Base-by-base conservation (phyloP, 768 basidiomycete genomes). In the Guyanaporus albipodus region DNA sequence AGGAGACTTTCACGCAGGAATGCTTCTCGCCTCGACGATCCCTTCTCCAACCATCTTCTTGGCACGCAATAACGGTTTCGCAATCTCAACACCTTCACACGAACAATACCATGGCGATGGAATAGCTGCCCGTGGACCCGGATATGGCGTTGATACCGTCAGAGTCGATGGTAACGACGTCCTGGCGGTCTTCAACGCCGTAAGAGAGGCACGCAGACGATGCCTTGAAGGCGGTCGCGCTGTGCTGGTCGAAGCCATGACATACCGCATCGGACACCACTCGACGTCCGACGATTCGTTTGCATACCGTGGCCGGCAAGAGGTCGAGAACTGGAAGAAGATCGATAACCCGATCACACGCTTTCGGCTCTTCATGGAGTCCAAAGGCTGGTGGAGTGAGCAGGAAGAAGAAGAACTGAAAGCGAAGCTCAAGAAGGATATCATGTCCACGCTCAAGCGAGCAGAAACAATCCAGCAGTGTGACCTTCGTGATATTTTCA, bases 211-310 rank as follows among this genome's bases (percentile, higher is more conserved):
- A 8, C 70, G 89, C 37, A 70, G 70, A 48, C 73, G 82, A 38
- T 89, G 86, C 62, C 73, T 91, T 23, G 82, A 87, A 57, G 80
- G 85, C 49, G 81, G 86, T 9, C 80, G 90, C 28, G 90, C 88
- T 17, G 89, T 93, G 0, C 70, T 93, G 10, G 74, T 92, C 38
- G 91, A 93, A 66, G 87, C 90, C 6, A 94, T 94, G 91, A 86
- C 85, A 8, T 95, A 95, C 61, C 80, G 92, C 22, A 85, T 96
- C 11, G 87, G 92, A n/a, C 92, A 97, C 61, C 91, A 94, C 62
- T 91, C 89, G 15, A 94, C 90, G 0, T 95, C 93, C 9, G 94
- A 97, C 58, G 93, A 97, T 66, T 94, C 91, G 5, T 94, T 89
- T 58, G 93, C 92, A 18, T 97, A 97, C 64, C 82, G 93, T 32